These are phyloP conservation scores for Theileria annulata DNA, from an alignment of 169 alveolate species.

Conservation along the genomic window DNA sequence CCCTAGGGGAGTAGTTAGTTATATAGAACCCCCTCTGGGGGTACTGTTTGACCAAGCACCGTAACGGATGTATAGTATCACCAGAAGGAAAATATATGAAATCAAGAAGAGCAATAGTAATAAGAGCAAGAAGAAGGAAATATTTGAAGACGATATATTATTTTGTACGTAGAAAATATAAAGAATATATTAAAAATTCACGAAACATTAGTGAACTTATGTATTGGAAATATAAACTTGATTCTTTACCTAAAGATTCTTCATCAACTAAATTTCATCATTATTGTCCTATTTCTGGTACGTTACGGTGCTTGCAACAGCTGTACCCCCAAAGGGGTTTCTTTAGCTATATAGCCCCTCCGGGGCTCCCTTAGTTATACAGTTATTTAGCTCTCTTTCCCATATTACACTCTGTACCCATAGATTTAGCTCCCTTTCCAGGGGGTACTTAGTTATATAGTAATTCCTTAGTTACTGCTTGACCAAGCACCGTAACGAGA, in stretches of 20 bases:
- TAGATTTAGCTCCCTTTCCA: not conserved
- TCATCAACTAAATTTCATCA: conserved; percentile 63
- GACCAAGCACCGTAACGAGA: too few relatives aligned
- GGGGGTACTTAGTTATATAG: not conserved
- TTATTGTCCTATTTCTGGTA: conserved; percentile 74
- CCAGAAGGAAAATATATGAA: conserved; percentile 34
- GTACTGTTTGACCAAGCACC: too few relatives aligned
- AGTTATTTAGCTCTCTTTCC: not conserved
- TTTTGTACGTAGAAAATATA: conserved; percentile 64
- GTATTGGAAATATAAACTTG: conserved; percentile 72
- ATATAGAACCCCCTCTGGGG: too few relatives aligned
- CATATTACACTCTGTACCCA: conserved; percentile 4
- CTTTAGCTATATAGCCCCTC: not conserved
- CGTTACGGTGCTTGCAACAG: not conserved
- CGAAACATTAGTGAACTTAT: conserved; percentile 66
- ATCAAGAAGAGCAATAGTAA: conserved; percentile 60
- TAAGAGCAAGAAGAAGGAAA: conserved; percentile 67
- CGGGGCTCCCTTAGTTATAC: not conserved
- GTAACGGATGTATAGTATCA: conserved; percentile 32
- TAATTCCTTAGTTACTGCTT: too few relatives aligned
- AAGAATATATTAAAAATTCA: conserved; percentile 68
- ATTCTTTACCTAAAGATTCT: conserved; percentile 72
- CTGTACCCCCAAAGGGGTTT: too few relatives aligned
- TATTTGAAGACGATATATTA: conserved; percentile 64
- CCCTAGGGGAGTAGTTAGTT: not conserved